These are phyloP conservation scores for Leptographium procerum DNA, from an alignment of 2,329 filamentous ascomycete genomes.

Conservation along the genomic window DNA sequence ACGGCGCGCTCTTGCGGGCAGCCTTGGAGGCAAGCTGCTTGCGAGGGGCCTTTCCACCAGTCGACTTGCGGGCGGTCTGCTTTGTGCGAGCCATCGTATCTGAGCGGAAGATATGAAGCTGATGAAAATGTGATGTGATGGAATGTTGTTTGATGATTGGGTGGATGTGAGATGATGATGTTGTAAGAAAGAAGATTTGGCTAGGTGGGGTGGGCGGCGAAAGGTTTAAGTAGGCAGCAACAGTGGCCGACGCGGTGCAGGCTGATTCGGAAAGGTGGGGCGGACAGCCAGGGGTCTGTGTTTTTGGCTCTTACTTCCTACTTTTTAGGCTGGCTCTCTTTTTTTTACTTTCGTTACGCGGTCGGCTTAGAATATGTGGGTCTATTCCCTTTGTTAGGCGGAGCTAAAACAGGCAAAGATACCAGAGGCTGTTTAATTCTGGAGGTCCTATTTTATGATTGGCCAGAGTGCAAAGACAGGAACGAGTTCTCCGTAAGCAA, in stretches of 20 bases:
- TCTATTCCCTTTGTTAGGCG: background rate
- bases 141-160: slow-evolving; percentile 7
- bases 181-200: slow-evolving; percentile 24
- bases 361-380: background rate
- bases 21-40: slow-evolving; percentile 99
- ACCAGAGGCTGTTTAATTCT: background rate
- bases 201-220: slow-evolving; percentile 29
- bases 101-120: slow-evolving; percentile 18
- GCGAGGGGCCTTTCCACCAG: slow-evolving; percentile 66
- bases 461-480: background rate
- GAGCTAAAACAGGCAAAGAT: background rate
- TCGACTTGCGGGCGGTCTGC: slow-evolving; percentile 65
- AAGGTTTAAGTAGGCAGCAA: slow-evolving; percentile 25
- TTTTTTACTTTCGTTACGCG: background rate
- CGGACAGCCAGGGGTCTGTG: background rate
- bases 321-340: background rate
- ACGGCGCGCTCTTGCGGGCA: slow-evolving; percentile 94
- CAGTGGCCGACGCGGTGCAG: slow-evolving; percentile 17
- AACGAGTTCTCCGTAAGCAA: background rate
- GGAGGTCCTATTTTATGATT: slow-evolving; percentile 2
- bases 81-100: slow-evolving; percentile 55
- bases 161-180: slow-evolving; percentile 21
- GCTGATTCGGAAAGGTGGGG: slow-evolving; percentile 20
- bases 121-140: slow-evolving; percentile 16
- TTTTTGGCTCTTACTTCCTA: background rate